Evolutionary conservation across 345 rosid species (phyloP), one percentile per base, ranked within the genome.

Genomic region (Brassica nigra): DNA sequence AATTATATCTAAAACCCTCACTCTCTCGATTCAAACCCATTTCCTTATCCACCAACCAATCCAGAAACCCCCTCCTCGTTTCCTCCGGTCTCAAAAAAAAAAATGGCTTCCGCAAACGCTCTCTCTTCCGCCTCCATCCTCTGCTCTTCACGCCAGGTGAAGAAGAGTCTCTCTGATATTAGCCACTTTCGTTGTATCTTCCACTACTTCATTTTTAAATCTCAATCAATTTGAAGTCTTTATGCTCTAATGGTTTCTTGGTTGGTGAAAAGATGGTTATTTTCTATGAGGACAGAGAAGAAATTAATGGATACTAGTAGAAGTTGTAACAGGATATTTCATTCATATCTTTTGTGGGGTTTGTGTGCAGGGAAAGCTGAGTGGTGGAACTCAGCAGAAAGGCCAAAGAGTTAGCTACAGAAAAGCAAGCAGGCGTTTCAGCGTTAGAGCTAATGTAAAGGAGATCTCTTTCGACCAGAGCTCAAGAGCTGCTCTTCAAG

Each of bases 391-490:
- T 69, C 84, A 72, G 75, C 89, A 78, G 80, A 85, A 79, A 74
- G 82, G 78, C 74, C 91, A 86, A 27, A 86, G 86, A 80, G 34
- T 95, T 10, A 87, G 85, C 76, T 88, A 82, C 78, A 86, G 86
- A 71, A 85, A 74, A 66, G 47, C 87, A 2, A 70, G 39, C 78
- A 84, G 87, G 63, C 83, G 91, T 80, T 89, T 93, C 74, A 62
- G 84, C 0, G 98, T 93, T 74, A 85, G 90, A 78, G 98, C 97
- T 2, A 47, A 77, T 75, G 99, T 93, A 0, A 95, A 95, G 76
- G 97, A 95, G 3, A 93, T 95, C 47, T 92, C 93, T 9, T 95
- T 95, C 72, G 99, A 90, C 84, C 98, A 95, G 81, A 63, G 62
- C 2, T 90, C 99, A 3, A 88, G 97, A 84, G 71, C 89, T 7